A percentile compares a stretch with the other conserved stretches of the same genome.
Evolutionary conservation across 306 rosid species (phyloP).

Genomic region (Pachyrhizus erosus): DNA sequence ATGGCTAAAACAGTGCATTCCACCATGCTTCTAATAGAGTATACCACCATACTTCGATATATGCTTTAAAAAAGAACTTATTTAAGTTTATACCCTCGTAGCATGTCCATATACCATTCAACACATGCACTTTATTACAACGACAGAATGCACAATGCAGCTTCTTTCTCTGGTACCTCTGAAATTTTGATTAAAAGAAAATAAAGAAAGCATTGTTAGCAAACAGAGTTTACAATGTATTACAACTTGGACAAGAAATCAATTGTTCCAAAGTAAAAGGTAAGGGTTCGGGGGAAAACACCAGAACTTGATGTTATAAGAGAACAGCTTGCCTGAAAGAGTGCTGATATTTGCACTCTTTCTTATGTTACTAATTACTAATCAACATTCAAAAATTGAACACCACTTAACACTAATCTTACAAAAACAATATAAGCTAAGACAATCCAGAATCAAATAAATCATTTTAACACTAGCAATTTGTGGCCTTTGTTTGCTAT

Average conservation of each 20-base stretch:
- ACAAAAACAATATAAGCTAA: background rate
- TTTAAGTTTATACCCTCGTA: conserved; percentile 45
- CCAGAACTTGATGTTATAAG: background rate
- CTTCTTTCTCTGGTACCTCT: conserved; percentile 39
- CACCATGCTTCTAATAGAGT: conserved; percentile 25
- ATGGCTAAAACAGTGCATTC: conserved; percentile 43
- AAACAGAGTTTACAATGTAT: background rate
- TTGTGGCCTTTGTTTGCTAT: background rate
- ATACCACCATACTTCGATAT: conserved; percentile 38
- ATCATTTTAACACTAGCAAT: background rate
- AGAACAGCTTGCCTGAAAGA: conserved; percentile 11
- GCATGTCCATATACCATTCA: conserved; percentile 39
- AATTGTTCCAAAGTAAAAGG: background rate
- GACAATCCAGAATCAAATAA: background rate
- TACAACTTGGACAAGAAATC: background rate
- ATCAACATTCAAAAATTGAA: background rate
- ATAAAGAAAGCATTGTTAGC: background rate
- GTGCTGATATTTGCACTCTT: background rate
- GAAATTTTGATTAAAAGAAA: conserved; percentile 24
- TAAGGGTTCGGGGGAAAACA: background rate
- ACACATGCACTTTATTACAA: conserved; percentile 48
- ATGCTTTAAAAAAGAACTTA: conserved; percentile 44
- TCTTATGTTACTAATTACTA: background rate
- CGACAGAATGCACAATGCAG: conserved; percentile 43
- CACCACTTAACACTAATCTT: background rate